phyloP scores from a whole-genome alignment of 139 green algal genomes.

The Chlamydomonas schloesseri region DNA sequence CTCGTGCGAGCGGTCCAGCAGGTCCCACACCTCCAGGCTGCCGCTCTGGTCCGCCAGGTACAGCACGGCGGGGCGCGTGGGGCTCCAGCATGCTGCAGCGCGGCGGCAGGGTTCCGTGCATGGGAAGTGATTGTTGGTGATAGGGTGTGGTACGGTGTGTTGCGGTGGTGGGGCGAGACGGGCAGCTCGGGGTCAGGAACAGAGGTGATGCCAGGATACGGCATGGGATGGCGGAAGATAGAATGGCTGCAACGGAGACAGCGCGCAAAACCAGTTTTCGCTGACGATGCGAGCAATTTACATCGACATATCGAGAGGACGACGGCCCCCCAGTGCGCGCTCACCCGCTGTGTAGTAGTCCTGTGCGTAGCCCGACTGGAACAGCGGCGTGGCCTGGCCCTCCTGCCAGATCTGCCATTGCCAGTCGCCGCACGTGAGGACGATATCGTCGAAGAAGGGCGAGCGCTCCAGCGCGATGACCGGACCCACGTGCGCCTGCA shows the following conservation, averaged over 20 bases:
- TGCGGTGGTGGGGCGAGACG: no score
- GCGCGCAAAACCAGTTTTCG: no score
- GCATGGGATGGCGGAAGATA: no score
- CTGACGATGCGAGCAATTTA: no score
- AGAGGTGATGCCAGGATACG: no score
- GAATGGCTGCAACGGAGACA: no score
- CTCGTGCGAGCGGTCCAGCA: constrained; percentile 86
- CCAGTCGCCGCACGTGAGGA: constrained; percentile 85
- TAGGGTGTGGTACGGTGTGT: no score
- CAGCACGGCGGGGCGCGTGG: constrained; percentile 81
- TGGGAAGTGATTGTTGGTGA: no score
- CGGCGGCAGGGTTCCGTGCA: not conserved
- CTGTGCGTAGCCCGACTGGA: constrained; percentile 65
- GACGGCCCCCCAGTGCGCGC: no score
- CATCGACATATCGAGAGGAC: no score
- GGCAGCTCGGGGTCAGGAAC: no score
- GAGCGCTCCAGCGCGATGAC: constrained; percentile 74
- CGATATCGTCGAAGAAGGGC: constrained; percentile 87
- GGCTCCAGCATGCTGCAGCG: constrained; percentile 80
- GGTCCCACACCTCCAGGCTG: constrained; percentile 83
- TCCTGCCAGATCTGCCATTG: constrained; percentile 77
- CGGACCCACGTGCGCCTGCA: constrained; percentile 69
- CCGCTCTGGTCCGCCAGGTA: constrained; percentile 72
- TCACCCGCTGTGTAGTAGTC: constrained; percentile 81
- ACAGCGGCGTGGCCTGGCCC: constrained; percentile 66